These are phyloP conservation scores for Taphrina populina DNA, from an alignment of 1,139 yeast genomes.

Conservation along the genomic window DNA sequence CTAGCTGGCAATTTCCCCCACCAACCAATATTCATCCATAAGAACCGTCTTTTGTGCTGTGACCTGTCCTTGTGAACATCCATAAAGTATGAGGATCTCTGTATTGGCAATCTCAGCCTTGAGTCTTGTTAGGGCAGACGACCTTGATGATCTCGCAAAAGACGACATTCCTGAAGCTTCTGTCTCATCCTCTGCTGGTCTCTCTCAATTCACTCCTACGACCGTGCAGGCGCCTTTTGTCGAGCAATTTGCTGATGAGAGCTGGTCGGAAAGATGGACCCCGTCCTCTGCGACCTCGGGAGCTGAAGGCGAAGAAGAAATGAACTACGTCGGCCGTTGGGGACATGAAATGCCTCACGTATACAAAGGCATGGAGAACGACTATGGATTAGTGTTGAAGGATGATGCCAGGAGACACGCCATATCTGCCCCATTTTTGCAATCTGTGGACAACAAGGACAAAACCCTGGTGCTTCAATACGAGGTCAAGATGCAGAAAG, in stretches of 20 bases:
- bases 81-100: slow-evolving; percentile 15
- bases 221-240: slow-evolving; percentile 47
- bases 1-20: too few relatives aligned
- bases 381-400: slow-evolving; percentile 72
- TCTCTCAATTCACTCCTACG: slow-evolving; percentile 31
- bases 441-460: slow-evolving; percentile 57
- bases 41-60: too few relatives aligned
- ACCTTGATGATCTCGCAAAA: slow-evolving; percentile 8
- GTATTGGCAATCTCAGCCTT: slow-evolving; percentile 27
- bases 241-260: slow-evolving; percentile 63
- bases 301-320: slow-evolving; percentile 49
- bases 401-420: slow-evolving; percentile 78
- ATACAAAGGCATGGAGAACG: slow-evolving; percentile 60
- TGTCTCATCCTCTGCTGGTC: slow-evolving; percentile 5
- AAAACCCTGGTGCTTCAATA: slow-evolving; percentile 78
- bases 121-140: slow-evolving; percentile 25
- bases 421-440: slow-evolving; percentile 59
- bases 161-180: slow-evolving; percentile 12
- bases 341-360: slow-evolving; percentile 58
- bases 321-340: slow-evolving; percentile 70
- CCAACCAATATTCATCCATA: too few relatives aligned
- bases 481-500: slow-evolving; percentile 79
- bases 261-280: slow-evolving; percentile 55
- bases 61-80: background rate
- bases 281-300: slow-evolving; percentile 57